phyloP scores from a whole-genome alignment of 345 rosid genomes.

The Hibiscus trionum region DNA sequence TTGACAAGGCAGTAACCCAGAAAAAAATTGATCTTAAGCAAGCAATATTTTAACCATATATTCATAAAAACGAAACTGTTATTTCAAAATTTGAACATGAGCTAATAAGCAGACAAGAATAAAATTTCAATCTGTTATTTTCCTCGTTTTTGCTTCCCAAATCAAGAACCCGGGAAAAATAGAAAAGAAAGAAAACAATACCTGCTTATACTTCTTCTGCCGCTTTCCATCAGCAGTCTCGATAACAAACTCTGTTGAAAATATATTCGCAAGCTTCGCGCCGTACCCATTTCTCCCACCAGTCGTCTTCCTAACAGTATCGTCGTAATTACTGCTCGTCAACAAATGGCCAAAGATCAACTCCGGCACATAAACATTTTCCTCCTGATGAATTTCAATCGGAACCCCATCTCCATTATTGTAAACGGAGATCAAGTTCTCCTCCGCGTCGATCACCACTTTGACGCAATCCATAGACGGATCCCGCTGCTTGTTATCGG shows the following conservation, averaged over 20 bases:
- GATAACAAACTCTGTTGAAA: slow-evolving; percentile 75
- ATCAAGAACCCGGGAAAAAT: too few species aligned
- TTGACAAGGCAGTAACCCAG: too few species aligned
- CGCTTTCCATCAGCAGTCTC: slow-evolving; percentile 90
- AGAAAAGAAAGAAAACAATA: neutral
- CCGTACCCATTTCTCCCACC: slow-evolving; percentile 97
- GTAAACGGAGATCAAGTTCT: slow-evolving; percentile 64
- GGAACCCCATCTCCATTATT: slow-evolving; percentile 94
- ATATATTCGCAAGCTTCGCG: slow-evolving; percentile 88
- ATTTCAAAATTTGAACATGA: neutral
- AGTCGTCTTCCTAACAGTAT: slow-evolving; percentile 78
- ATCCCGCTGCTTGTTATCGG: slow-evolving; percentile 91
- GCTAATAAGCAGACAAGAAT: neutral
- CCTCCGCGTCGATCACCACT: slow-evolving; percentile 66
- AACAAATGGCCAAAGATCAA: slow-evolving; percentile 87
- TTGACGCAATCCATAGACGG: slow-evolving; percentile 65
- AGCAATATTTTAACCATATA: neutral
- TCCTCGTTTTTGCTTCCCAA: too few species aligned
- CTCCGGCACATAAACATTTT: slow-evolving; percentile 82
- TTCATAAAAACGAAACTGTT: too few species aligned
- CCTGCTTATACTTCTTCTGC: slow-evolving; percentile 73
- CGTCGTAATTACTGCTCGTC: slow-evolving; percentile 88
- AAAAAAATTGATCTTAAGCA: neutral
- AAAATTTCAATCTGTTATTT: too few species aligned
- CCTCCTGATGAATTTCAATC: slow-evolving; percentile 88